These are phyloP conservation scores for Scenedesmus sp. DNA, from an alignment of 163 green algal species.

Conservation along the genomic window DNA sequence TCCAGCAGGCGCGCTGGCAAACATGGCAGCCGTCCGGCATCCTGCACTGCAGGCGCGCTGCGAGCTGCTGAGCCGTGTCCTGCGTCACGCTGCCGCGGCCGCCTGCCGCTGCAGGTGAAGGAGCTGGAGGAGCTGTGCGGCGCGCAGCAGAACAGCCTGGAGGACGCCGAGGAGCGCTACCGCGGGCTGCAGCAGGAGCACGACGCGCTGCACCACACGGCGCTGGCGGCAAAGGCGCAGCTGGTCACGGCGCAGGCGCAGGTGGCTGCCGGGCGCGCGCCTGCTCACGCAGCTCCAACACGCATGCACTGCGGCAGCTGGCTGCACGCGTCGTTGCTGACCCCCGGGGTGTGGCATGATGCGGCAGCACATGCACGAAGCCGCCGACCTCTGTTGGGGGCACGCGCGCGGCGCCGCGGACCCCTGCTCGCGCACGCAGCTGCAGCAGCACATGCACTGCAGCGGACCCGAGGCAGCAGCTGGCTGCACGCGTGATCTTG, in stretches of 20 bases:
- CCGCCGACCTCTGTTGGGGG: too few relatives aligned
- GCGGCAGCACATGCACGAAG: too few relatives aligned
- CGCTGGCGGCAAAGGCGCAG: slow-evolving; percentile 53
- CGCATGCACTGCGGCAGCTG: too few relatives aligned
- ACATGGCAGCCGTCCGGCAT: too few relatives aligned
- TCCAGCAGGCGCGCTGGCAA: too few relatives aligned
- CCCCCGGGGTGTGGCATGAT: too few relatives aligned
- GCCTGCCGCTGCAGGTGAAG: not conserved
- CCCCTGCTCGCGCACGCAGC: too few relatives aligned
- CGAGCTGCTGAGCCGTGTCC: too few relatives aligned
- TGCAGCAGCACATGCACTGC: too few relatives aligned
- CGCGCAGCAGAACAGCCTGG: slow-evolving; percentile 55
- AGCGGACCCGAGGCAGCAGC: not conserved
- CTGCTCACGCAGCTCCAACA: too few relatives aligned
- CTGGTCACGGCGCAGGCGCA: slow-evolving; percentile 54
- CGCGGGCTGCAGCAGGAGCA: slow-evolving; percentile 27
- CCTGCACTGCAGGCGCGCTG: not conserved
- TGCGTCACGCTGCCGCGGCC: not conserved
- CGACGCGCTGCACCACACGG: slow-evolving; percentile 45
- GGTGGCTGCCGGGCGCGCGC: slow-evolving; percentile 4
- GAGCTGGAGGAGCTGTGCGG: slow-evolving; percentile 49
- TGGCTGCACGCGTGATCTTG: not conserved
- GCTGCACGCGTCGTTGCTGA: too few relatives aligned
- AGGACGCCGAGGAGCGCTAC: slow-evolving; percentile 51
- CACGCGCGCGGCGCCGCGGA: too few relatives aligned